Conservation (phyloP, 2,329 filamentous ascomycete species). For the Claviceps humidiphila region DNA sequence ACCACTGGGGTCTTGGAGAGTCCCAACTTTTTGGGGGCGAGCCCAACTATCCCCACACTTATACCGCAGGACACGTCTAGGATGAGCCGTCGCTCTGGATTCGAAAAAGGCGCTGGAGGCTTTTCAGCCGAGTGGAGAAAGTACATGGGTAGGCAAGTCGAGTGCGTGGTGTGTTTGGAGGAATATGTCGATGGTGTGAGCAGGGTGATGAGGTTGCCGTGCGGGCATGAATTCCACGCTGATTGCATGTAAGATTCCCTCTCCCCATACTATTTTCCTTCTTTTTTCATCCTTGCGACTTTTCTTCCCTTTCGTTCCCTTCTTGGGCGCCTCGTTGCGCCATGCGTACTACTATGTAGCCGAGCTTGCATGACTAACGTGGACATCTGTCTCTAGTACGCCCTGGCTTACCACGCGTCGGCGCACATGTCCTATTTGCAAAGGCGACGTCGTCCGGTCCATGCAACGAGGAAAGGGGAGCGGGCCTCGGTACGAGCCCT, state of each 20-base stretch:
- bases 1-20: constrained; percentile 46
- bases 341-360: background rate
- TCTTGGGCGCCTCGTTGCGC: background rate
- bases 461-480: constrained; percentile 42
- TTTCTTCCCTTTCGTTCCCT: background rate
- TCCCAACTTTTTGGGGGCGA: constrained; percentile 30
- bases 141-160: constrained; percentile 56
- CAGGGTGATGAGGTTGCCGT: constrained; percentile 91
- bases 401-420: constrained; percentile 93
- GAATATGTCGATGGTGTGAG: constrained; percentile 93
- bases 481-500: constrained; percentile 39
- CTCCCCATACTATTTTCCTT: background rate
- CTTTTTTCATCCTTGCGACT: too few species aligned
- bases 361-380: background rate
- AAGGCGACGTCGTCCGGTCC: constrained; percentile 79
- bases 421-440: constrained; percentile 97
- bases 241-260: constrained; percentile 81
- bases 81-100: constrained; percentile 22
- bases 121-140: constrained; percentile 46
- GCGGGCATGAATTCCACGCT: constrained; percentile 93
- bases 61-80: constrained; percentile 21
- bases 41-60: constrained; percentile 27
- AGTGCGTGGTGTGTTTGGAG: constrained; percentile 93
- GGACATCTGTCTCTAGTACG: constrained; percentile 42
- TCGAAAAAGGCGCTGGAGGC: constrained; percentile 33